Evolutionary conservation across 139 green algal species (phyloP).

Genomic region (Astrephomene gubernaculifera): DNA sequence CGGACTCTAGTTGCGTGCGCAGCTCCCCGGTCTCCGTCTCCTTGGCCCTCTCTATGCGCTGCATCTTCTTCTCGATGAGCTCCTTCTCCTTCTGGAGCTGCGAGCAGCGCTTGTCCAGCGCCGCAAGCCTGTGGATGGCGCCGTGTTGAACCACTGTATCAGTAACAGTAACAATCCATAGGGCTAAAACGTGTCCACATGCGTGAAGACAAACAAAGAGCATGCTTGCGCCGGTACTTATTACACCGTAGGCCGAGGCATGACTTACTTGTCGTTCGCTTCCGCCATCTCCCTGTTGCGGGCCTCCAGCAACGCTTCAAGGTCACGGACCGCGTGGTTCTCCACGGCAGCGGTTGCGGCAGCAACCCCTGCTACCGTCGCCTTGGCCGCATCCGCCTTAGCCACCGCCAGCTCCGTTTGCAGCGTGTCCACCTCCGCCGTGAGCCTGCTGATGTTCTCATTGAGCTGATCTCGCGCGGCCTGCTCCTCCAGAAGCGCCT

Average conservation of each 20-base stretch:
- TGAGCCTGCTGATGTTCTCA: constrained; percentile 48
- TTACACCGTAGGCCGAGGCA: too few relatives aligned
- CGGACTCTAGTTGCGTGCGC: constrained; percentile 58
- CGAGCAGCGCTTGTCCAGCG: constrained; percentile 50
- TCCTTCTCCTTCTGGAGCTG: constrained; percentile 74
- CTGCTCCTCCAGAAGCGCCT: constrained; percentile 68
- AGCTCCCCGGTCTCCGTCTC: constrained; percentile 57
- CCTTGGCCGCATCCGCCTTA: constrained; percentile 32
- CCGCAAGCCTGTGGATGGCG: constrained; percentile 28
- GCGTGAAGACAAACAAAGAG: too few relatives aligned
- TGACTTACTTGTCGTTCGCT: constrained; percentile 45
- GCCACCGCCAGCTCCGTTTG: constrained; percentile 49
- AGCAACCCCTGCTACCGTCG: not conserved
- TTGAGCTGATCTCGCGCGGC: constrained; percentile 65
- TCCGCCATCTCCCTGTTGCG: constrained; percentile 63
- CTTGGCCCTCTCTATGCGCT: constrained; percentile 78
- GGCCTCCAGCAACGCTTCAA: constrained; percentile 57
- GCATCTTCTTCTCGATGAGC: constrained; percentile 88
- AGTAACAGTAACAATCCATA: too few relatives aligned
- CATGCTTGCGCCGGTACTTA: too few relatives aligned
- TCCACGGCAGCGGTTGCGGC: constrained; percentile 20
- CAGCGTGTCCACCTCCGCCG: constrained; percentile 67
- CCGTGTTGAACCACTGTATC: too few relatives aligned
- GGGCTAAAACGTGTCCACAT: too few relatives aligned
- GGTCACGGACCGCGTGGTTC: constrained; percentile 51